Evolutionary conservation across 208 protist genomes (phyloP).

Genomic region (Leishmania aethiopica): DNA sequence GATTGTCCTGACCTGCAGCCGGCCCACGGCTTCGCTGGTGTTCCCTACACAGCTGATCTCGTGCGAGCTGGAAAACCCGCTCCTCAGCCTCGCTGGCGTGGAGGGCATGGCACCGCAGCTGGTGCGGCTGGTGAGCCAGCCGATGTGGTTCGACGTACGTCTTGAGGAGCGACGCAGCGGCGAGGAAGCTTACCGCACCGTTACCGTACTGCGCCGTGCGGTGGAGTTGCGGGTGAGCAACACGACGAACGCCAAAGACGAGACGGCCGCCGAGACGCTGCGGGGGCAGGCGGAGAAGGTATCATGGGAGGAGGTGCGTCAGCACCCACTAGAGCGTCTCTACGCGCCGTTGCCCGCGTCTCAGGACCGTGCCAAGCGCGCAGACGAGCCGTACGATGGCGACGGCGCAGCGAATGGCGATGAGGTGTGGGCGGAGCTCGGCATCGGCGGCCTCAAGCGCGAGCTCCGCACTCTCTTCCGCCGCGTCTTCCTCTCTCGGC

Average conservation of each 20-base stretch:
- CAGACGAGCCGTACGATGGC: background rate
- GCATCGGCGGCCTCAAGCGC: slow-evolving; percentile 95
- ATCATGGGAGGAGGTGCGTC: slow-evolving; percentile 24
- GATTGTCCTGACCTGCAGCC: slow-evolving; percentile 35
- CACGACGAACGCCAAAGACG: background rate
- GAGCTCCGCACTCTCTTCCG: slow-evolving; percentile 97
- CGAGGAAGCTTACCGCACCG: slow-evolving; percentile 4
- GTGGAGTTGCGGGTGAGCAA: slow-evolving; percentile 53
- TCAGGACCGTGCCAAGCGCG: background rate
- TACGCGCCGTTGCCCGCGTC: slow-evolving; percentile 23
- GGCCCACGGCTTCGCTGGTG: slow-evolving; percentile 37
- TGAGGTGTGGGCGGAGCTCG: slow-evolving; percentile 72
- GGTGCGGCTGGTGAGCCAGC: slow-evolving; percentile 5
- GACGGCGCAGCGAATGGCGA: slow-evolving; percentile 17
- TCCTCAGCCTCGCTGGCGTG: slow-evolving; percentile 18
- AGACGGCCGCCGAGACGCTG: slow-evolving; percentile 2
- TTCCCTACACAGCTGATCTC: slow-evolving; percentile 71
- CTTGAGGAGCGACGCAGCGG: slow-evolving; percentile 20
- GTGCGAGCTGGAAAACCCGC: slow-evolving; percentile 57
- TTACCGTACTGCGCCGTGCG: slow-evolving; percentile 44
- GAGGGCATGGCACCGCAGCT: slow-evolving; percentile 18
- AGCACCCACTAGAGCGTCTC: slow-evolving; percentile 60
- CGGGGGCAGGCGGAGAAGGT: slow-evolving; percentile 2
- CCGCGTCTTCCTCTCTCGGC: slow-evolving; percentile 97
- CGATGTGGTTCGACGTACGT: slow-evolving; percentile 32